Evolutionary conservation across 2,329 filamentous ascomycete genomes (phyloP).

Genomic region (Aaosphaeria arxii): DNA sequence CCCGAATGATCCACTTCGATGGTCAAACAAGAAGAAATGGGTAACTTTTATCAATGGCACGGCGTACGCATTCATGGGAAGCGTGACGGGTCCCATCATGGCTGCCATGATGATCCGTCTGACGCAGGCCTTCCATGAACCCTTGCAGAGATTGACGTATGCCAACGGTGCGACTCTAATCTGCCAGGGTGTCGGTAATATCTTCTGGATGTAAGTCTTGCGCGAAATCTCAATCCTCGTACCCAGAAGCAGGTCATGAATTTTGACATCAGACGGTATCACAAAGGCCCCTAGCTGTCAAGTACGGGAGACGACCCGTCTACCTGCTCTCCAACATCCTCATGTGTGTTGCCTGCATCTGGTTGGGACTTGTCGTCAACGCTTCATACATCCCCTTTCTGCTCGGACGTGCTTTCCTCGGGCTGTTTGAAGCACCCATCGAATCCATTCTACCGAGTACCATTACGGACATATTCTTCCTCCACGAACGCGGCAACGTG

Average conservation of each 20-base stretch:
- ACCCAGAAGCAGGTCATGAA: conserved; percentile 46
- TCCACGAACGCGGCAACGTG: conserved; percentile 42
- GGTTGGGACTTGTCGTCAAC: conserved; percentile 42
- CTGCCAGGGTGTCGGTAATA: conserved; percentile 38
- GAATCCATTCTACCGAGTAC: conserved; percentile 55
- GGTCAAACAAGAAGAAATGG: not conserved
- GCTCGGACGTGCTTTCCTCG: conserved; percentile 46
- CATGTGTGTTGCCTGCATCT: conserved; percentile 49
- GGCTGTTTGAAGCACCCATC: conserved; percentile 50
- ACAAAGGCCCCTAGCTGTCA: conserved; percentile 45
- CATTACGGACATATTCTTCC: conserved; percentile 45
- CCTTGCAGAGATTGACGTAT: conserved; percentile 42
- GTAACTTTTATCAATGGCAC: not conserved
- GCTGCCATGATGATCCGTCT: too few species aligned
- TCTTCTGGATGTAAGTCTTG: conserved; percentile 44
- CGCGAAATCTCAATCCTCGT: conserved; percentile 51
- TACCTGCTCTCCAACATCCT: conserved; percentile 48
- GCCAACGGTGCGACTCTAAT: conserved; percentile 50
- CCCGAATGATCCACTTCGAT: conserved; percentile 2
- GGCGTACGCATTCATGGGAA: too few species aligned
- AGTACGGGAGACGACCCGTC: conserved; percentile 50
- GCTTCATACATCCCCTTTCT: conserved; percentile 45
- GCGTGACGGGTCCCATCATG: too few species aligned
- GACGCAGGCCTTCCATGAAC: not conserved
- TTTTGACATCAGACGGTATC: conserved; percentile 47